A percentile compares a stretch with the other conserved stretches of the same genome.
These are phyloP conservation scores for Paramyrothecium roridum DNA, from an alignment of 2,329 filamentous ascomycete genomes.

Conservation along the genomic window DNA sequence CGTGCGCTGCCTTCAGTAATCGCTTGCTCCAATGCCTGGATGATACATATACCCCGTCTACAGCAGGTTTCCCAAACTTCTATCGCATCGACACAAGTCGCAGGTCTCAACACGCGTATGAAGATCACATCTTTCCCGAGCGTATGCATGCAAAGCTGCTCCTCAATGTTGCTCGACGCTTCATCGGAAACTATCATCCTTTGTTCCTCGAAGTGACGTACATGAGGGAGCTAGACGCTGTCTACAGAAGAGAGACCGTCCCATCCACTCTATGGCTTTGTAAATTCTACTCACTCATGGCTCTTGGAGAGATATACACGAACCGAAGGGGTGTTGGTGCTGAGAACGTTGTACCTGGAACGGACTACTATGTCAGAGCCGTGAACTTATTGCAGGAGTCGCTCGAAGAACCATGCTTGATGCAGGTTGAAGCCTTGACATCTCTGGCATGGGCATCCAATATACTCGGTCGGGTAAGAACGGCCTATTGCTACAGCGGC, in stretches of 20 bases:
- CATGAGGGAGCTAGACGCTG: slow-evolving; percentile 30
- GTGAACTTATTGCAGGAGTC: slow-evolving; percentile 36
- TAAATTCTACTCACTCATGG: slow-evolving; percentile 41
- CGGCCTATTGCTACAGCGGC: slow-evolving; percentile 27
- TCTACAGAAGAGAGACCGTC: slow-evolving; percentile 27
- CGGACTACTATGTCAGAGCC: slow-evolving; percentile 37
- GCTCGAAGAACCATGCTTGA: slow-evolving; percentile 38
- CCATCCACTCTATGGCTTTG: slow-evolving; percentile 30
- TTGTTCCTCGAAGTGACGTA: slow-evolving; percentile 31
- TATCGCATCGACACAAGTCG: slow-evolving; percentile 10
- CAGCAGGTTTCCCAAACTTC: slow-evolving; percentile 21
- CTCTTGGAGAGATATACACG: slow-evolving; percentile 41
- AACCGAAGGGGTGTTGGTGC: slow-evolving; percentile 26
- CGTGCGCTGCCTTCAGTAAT: slow-evolving; percentile 25
- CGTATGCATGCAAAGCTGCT: slow-evolving; percentile 25
- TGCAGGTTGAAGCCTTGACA: slow-evolving; percentile 38
- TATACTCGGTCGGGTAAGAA: slow-evolving; percentile 28
- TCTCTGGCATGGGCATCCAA: slow-evolving; percentile 25
- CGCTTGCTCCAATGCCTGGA: slow-evolving; percentile 22
- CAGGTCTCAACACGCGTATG: background rate
- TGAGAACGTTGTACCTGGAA: slow-evolving; percentile 33
- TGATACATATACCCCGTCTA: slow-evolving; percentile 19
- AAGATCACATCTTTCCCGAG: slow-evolving; percentile 14
- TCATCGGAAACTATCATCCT: slow-evolving; percentile 27
- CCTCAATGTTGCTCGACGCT: slow-evolving; percentile 20